Percentiles rank a stretch among this genome's conserved stretches.
Conservation (phyloP, 768 basidiomycete genomes). For the Lentinula guzmanii region DNA sequence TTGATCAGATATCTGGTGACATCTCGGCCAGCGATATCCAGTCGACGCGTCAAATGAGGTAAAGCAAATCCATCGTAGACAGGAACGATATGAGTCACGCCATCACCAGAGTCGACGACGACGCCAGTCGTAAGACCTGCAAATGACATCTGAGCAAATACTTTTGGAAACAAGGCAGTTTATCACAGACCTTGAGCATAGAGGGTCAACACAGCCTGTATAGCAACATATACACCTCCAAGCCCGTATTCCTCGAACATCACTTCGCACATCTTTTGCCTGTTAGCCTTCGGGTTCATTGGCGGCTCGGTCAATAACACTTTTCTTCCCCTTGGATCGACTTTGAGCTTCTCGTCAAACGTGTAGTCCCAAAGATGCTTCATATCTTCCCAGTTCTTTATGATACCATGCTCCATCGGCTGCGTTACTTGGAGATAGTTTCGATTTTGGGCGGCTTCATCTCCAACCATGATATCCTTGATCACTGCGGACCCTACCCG, state of each 20-base stretch:
- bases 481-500: slow-evolving; percentile 81
- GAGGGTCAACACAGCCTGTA: slow-evolving; percentile 95
- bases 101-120: slow-evolving; percentile 98
- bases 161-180: background rate
- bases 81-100: slow-evolving; percentile 98
- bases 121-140: slow-evolving; percentile 95
- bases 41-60: slow-evolving; percentile 87
- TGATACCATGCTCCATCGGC: slow-evolving; percentile 99
- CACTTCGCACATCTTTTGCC: slow-evolving; percentile 92
- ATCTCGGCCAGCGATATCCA: slow-evolving; percentile 97
- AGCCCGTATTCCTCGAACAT: slow-evolving; percentile 99
- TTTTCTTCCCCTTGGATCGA: slow-evolving; percentile 84
- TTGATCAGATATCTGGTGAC: slow-evolving; percentile 99
- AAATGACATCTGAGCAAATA: background rate
- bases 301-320: slow-evolving; percentile 96
- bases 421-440: slow-evolving; percentile 96
- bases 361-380: slow-evolving; percentile 97
- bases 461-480: slow-evolving; percentile 98
- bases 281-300: slow-evolving; percentile 95
- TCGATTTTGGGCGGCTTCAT: slow-evolving; percentile 90
- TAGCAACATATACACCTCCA: slow-evolving; percentile 92
- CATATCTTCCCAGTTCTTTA: slow-evolving; percentile 99
- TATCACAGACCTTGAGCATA: slow-evolving; percentile 87
- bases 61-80: slow-evolving; percentile 97
- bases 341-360: slow-evolving; percentile 89